Evolutionary conservation across 192 early-diverging fungal species (phyloP).

Genomic region (Neocallimastix lanati): DNA sequence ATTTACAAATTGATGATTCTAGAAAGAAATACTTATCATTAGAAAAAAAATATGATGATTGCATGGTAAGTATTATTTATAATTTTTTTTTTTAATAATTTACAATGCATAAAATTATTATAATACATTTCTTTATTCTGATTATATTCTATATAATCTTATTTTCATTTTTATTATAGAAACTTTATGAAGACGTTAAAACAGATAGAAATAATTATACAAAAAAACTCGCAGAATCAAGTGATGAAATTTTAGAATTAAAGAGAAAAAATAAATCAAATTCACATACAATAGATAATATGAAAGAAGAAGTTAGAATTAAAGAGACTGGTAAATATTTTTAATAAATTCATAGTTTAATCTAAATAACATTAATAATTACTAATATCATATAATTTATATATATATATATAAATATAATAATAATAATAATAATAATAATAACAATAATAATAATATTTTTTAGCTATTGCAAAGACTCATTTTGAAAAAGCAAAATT

Average conservation of each 20-base stretch:
- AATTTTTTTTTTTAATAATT: background rate
- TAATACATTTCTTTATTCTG: too few species aligned
- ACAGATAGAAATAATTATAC: conserved; percentile 39
- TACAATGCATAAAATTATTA: too few species aligned
- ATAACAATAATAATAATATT: too few species aligned
- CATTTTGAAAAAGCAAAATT: conserved; percentile 37
- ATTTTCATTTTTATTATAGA: too few species aligned
- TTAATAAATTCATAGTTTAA: too few species aligned
- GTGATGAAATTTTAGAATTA: conserved; percentile 42
- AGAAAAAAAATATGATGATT: conserved; percentile 35
- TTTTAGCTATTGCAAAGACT: conserved; percentile 34
- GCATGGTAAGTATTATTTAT: conserved; percentile 18
- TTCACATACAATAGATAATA: conserved; percentile 37
- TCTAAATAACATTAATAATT: too few species aligned
- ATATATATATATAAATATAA: too few species aligned
- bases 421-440: too few species aligned
- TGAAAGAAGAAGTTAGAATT: conserved; percentile 41
- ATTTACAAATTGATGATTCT: conserved; percentile 35
- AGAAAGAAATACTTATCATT: conserved; percentile 31
- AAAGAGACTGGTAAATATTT: conserved; percentile 39
- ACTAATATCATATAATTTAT: too few species aligned
- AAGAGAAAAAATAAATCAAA: conserved; percentile 41
- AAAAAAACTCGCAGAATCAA: conserved; percentile 32
- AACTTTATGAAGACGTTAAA: conserved; percentile 34
- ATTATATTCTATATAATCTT: too few species aligned